Evolutionary conservation across 2,329 filamentous ascomycete species (phyloP).

Genomic region (Fonsecaea pedrosoi): DNA sequence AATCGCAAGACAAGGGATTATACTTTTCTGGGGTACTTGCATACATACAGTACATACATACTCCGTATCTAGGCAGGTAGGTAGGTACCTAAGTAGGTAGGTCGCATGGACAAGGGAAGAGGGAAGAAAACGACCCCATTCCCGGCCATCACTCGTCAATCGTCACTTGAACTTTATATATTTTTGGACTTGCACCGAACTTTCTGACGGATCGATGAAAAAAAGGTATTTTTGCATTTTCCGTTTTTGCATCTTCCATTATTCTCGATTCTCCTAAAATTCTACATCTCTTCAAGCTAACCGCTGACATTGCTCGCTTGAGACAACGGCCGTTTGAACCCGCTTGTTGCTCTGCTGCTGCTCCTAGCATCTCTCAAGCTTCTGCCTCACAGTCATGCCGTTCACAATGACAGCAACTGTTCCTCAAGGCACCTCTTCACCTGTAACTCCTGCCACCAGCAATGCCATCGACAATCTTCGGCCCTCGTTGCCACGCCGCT

Average conservation of each 20-base stretch:
- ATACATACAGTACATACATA: too few species aligned
- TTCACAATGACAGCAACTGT: background rate
- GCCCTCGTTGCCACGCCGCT: slow-evolving; percentile 36
- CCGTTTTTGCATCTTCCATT: background rate
- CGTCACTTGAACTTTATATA: too few species aligned
- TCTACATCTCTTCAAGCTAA: background rate
- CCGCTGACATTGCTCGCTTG: background rate
- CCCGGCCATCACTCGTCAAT: too few species aligned
- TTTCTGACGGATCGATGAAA: too few species aligned
- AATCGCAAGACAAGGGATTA: too few species aligned
- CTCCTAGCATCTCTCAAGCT: background rate
- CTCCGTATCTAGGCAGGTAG: too few species aligned
- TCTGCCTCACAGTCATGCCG: background rate
- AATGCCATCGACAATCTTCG: background rate
- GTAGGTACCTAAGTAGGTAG: too few species aligned
- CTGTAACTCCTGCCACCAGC: background rate
- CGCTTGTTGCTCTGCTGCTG: background rate
- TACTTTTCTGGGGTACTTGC: too few species aligned
- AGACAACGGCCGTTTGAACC: background rate
- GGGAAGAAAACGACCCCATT: too few species aligned
- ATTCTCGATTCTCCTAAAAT: background rate
- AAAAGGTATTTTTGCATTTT: background rate
- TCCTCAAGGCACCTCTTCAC: background rate
- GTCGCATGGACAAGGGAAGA: too few species aligned
- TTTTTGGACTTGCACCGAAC: too few species aligned